Conservation (phyloP, 495 filamentous ascomycete species). For the Penicillium fimorum region DNA sequence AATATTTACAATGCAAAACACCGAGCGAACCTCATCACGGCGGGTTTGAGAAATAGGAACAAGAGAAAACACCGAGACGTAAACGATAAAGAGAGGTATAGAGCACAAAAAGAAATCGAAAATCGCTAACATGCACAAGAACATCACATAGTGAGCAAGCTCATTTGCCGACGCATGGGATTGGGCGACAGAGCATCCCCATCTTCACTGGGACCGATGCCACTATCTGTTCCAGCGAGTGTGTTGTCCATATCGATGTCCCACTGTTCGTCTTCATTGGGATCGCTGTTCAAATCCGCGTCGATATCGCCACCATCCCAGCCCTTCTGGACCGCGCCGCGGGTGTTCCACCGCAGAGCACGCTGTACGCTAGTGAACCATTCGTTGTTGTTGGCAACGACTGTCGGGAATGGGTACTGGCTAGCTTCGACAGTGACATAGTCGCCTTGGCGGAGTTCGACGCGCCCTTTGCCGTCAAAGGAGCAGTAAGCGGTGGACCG, state of each 20-base stretch:
- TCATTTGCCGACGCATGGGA: conserved; percentile 67
- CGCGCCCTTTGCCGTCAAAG: conserved; percentile 93
- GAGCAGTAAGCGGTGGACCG: conserved; percentile 92
- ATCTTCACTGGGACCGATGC: conserved; percentile 55
- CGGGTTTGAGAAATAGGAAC: not conserved
- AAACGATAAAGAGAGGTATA: conserved; percentile 7
- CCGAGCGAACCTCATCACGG: conserved; percentile 6
- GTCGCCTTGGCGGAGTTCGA: conserved; percentile 88
- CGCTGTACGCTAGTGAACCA: conserved; percentile 94
- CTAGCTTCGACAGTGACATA: conserved; percentile 92
- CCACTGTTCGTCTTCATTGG: conserved; percentile 48
- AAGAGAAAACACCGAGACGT: not conserved
- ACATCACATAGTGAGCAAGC: conserved; percentile 50
- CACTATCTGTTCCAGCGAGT: conserved; percentile 51
- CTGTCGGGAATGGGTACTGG: conserved; percentile 94
- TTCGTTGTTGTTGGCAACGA: conserved; percentile 71
- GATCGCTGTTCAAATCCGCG: conserved; percentile 33
- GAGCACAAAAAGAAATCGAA: conserved; percentile 5
- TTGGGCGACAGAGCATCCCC: conserved; percentile 61
- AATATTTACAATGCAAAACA: conserved; percentile 6
- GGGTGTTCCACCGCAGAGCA: conserved; percentile 88
- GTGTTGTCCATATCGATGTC: conserved; percentile 83
- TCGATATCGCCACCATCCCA: conserved; percentile 54
- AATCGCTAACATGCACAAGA: conserved; percentile 3
- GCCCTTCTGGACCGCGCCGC: conserved; percentile 80